Evolutionary conservation across 345 rosid genomes (phyloP).

Genomic region (Eutrema japonicum): DNA sequence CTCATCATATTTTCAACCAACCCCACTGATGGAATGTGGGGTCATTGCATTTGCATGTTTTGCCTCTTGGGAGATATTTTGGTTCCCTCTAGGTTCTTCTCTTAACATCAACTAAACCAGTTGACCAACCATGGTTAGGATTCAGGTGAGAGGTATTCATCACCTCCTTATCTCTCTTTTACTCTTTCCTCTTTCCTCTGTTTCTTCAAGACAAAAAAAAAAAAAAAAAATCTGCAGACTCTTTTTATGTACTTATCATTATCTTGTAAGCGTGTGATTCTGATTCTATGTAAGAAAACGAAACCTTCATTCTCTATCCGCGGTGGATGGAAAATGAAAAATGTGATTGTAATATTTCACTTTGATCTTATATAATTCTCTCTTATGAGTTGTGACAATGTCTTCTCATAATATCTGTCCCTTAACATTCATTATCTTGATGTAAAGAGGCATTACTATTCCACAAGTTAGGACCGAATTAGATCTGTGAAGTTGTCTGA

Average conservation of each 20-base stretch:
- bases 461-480: background rate
- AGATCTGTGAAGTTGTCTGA: background rate
- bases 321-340: conserved; percentile 43
- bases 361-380: conserved; percentile 27
- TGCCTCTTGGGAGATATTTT: conserved; percentile 86
- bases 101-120: conserved; percentile 47
- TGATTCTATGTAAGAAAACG: conserved; percentile 39
- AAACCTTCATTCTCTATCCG: conserved; percentile 39
- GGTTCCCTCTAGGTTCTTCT: conserved; percentile 77
- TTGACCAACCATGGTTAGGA: conserved; percentile 94
- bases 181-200: conserved; percentile 38
- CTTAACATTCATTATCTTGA: background rate
- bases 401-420: background rate
- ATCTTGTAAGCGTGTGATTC: conserved; percentile 40
- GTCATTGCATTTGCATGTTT: conserved; percentile 58
- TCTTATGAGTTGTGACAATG: conserved; percentile 2
- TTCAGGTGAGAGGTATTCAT: conserved; percentile 56
- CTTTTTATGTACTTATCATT: conserved; percentile 33
- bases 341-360: conserved; percentile 34
- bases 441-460: background rate
- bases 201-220: conserved; percentile 30
- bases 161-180: conserved; percentile 43
- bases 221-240: conserved; percentile 6
- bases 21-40: conserved; percentile 79
- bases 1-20: conserved; percentile 47